Percentiles rank a stretch among this genome's conserved stretches.
Conservation (phyloP, 306 rosid genomes). For the Quillaja saponaria region DNA sequence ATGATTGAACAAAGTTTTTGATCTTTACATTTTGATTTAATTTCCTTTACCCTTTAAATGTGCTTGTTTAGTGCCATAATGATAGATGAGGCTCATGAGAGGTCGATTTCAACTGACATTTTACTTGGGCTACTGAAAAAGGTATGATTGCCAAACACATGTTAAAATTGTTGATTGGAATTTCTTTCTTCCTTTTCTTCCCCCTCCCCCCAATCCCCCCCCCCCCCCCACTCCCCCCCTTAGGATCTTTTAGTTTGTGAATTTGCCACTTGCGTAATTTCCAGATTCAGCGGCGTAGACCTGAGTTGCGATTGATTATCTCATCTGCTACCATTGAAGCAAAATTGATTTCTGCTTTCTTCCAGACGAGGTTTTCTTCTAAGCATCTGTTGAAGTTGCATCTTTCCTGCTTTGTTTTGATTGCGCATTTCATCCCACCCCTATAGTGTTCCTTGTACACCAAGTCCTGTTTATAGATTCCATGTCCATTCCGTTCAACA, state of each 20-base stretch:
- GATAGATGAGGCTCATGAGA: slow-evolving; percentile 98
- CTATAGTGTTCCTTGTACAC: too few relatives aligned
- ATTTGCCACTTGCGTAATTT: slow-evolving; percentile 29
- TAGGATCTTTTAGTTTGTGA: neutral
- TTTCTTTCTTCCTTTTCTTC: too few relatives aligned
- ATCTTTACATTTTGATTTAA: too few relatives aligned
- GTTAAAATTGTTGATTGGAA: too few relatives aligned
- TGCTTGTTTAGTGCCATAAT: slow-evolving; percentile 67
- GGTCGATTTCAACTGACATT: slow-evolving; percentile 93
- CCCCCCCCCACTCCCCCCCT: too few relatives aligned
- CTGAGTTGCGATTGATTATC: slow-evolving; percentile 80
- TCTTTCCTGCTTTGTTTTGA: slow-evolving; percentile 16
- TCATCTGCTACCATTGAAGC: slow-evolving; percentile 98
- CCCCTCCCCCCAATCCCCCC: too few relatives aligned
- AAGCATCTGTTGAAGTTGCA: neutral
- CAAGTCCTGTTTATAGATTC: too few relatives aligned
- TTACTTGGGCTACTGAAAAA: slow-evolving; percentile 88
- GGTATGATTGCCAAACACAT: too few relatives aligned
- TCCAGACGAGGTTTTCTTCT: slow-evolving; percentile 59
- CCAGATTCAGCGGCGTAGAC: slow-evolving; percentile 84
- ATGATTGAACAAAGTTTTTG: neutral
- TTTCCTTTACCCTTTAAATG: slow-evolving; percentile 1
- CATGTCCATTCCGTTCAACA: too few relatives aligned
- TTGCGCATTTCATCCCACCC: too few relatives aligned
- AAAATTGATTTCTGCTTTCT: slow-evolving; percentile 78